Percentiles rank a stretch among this genome's conserved stretches.
Evolutionary conservation across 495 filamentous ascomycete species (phyloP).

Genomic region (Trichodelitschia bisporula): DNA sequence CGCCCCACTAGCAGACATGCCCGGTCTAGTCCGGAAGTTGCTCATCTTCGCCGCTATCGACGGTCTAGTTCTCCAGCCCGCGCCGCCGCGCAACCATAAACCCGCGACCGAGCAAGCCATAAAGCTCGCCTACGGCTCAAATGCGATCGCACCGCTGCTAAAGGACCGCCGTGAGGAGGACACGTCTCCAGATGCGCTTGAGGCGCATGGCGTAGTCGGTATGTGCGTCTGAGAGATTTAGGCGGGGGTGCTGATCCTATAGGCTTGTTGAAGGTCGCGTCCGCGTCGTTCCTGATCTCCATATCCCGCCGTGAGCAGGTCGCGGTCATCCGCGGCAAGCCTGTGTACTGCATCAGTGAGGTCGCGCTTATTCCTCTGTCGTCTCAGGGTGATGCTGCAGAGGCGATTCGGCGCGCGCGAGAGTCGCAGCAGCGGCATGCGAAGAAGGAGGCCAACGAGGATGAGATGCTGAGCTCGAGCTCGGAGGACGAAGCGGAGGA

Average conservation of each 20-base stretch:
- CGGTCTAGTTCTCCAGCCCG: slow-evolving; percentile 61
- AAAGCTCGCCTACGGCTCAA: slow-evolving; percentile 52
- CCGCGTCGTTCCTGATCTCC: slow-evolving; percentile 51
- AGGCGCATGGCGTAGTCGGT: slow-evolving; percentile 76
- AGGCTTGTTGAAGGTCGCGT: slow-evolving; percentile 33
- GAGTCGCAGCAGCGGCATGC: slow-evolving; percentile 21
- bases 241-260: not conserved
- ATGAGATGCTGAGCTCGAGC: slow-evolving; percentile 15
- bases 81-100: slow-evolving; percentile 18
- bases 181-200: slow-evolving; percentile 25
- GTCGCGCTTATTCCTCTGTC: slow-evolving; percentile 71
- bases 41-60: slow-evolving; percentile 64
- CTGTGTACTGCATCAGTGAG: slow-evolving; percentile 64
- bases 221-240: slow-evolving; percentile 9
- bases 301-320: slow-evolving; percentile 71
- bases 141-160: slow-evolving; percentile 23
- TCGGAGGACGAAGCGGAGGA: slow-evolving; percentile 18
- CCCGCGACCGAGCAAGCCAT: slow-evolving; percentile 21
- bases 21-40: slow-evolving; percentile 52
- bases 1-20: too few relatives aligned
- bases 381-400: slow-evolving; percentile 44
- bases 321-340: slow-evolving; percentile 55
- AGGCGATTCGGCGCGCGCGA: slow-evolving; percentile 39
- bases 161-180: slow-evolving; percentile 18
- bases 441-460: slow-evolving; percentile 14